Conservation (phyloP, 2,329 filamentous ascomycete genomes). For the Colletotrichum higginsianum region DNA sequence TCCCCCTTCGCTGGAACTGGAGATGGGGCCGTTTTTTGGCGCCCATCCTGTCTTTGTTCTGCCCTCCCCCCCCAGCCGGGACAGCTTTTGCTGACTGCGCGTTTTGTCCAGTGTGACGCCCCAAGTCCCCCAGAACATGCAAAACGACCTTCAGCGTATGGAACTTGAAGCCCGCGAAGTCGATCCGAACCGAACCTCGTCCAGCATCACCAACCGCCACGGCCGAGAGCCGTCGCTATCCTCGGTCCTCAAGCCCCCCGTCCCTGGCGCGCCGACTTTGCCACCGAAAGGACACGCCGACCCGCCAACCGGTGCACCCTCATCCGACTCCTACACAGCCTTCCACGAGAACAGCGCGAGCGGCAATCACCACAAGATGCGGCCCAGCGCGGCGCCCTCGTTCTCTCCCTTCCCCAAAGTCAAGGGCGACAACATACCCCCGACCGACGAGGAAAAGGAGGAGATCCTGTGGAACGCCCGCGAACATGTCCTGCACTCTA, state of each 20-base stretch:
- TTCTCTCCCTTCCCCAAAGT: slow-evolving; percentile 95
- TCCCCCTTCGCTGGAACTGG: slow-evolving; percentile 33
- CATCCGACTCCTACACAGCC: slow-evolving; percentile 54
- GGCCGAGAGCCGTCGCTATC: slow-evolving; percentile 62
- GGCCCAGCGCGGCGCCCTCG: slow-evolving; percentile 75
- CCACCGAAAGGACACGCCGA: slow-evolving; percentile 47
- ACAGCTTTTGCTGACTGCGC: slow-evolving; percentile 52
- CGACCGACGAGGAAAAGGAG: slow-evolving; percentile 95
- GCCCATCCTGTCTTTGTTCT: slow-evolving; percentile 30
- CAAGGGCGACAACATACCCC: slow-evolving; percentile 88
- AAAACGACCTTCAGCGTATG: slow-evolving; percentile 91
- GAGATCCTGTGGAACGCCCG: slow-evolving; percentile 89
- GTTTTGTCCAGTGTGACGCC: slow-evolving; percentile 82
- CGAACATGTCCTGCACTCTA: slow-evolving; percentile 87
- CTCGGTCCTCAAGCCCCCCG: slow-evolving; percentile 52
- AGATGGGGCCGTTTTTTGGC: slow-evolving; percentile 33
- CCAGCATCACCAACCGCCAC: slow-evolving; percentile 52
- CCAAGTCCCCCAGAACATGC: slow-evolving; percentile 97
- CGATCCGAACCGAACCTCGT: slow-evolving; percentile 53
- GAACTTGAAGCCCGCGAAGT: slow-evolving; percentile 81
- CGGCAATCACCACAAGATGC: slow-evolving; percentile 45
- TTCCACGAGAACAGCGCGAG: slow-evolving; percentile 57
- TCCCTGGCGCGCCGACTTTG: slow-evolving; percentile 27
- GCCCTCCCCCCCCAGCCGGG: slow-evolving; percentile 16
- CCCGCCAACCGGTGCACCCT: slow-evolving; percentile 50